Percentiles rank a stretch among this genome's conserved stretches.
phyloP scores from a whole-genome alignment of 2,329 filamentous ascomycete genomes.

The Colletotrichum ledebouriae region DNA sequence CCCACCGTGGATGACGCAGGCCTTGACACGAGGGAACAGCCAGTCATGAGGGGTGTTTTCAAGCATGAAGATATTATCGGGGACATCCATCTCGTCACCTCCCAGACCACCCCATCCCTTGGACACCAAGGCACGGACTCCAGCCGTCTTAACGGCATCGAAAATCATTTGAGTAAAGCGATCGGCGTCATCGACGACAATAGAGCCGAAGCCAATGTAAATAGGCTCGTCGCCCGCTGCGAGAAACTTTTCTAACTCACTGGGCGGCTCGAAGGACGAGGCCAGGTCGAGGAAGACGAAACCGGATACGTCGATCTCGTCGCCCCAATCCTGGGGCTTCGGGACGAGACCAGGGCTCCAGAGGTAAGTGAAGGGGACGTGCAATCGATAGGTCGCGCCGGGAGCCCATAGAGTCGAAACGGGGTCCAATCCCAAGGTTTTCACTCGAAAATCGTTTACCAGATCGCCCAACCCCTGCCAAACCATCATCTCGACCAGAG shows the following conservation, averaged over 20 bases:
- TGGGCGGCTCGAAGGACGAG: slow-evolving; percentile 70
- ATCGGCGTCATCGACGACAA: slow-evolving; percentile 80
- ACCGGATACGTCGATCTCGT: slow-evolving; percentile 79
- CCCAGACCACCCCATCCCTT: slow-evolving; percentile 84
- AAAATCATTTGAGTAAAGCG: slow-evolving; percentile 79
- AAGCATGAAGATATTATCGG: slow-evolving; percentile 78
- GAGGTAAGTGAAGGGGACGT: slow-evolving; percentile 82
- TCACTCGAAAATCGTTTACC: slow-evolving; percentile 79
- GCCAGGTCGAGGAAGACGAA: slow-evolving; percentile 83
- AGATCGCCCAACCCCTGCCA: slow-evolving; percentile 91
- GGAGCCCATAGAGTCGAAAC: slow-evolving; percentile 84
- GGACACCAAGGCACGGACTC: slow-evolving; percentile 78
- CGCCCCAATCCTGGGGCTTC: slow-evolving; percentile 77
- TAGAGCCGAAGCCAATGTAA: slow-evolving; percentile 83
- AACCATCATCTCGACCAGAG: slow-evolving; percentile 86
- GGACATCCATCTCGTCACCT: slow-evolving; percentile 60
- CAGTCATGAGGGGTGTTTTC: slow-evolving; percentile 83
- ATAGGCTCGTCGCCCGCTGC: slow-evolving; percentile 70
- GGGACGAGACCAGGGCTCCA: slow-evolving; percentile 77
- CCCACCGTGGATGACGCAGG: slow-evolving; percentile 82
- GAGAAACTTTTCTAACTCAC: slow-evolving; percentile 68
- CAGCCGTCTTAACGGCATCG: slow-evolving; percentile 73
- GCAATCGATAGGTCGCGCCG: slow-evolving; percentile 77
- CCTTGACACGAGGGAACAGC: slow-evolving; percentile 76
- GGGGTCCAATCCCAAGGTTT: slow-evolving; percentile 78